Evolutionary conservation across 2,329 filamentous ascomycete species (phyloP).

Genomic region (Plenodomus lindquistii): DNA sequence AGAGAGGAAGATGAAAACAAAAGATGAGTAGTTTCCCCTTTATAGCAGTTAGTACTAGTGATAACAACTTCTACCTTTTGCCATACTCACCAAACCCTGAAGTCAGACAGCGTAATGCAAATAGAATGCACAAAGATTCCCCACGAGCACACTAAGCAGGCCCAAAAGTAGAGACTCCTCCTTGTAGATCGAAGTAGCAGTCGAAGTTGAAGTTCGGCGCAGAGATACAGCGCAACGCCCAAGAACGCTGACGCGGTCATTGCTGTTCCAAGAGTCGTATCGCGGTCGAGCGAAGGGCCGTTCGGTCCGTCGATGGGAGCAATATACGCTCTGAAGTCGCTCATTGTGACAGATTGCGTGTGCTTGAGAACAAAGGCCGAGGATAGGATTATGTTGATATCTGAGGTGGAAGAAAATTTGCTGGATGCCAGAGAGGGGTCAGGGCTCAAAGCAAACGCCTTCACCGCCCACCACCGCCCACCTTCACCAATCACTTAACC

Average conservation of each 20-base stretch:
- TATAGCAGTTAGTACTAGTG: constrained; percentile 49
- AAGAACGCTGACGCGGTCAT: constrained; percentile 13
- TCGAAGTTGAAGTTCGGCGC: constrained; percentile 49
- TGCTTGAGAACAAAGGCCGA: no score
- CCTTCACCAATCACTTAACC: no score
- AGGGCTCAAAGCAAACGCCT: no score
- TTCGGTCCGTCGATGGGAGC: no score
- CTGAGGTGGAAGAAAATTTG: no score
- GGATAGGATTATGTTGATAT: no score
- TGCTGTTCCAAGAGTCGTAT: no score
- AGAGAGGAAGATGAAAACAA: constrained; percentile 55
- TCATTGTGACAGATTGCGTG: no score
- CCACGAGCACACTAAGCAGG: constrained; percentile 28
- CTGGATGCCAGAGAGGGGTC: no score
- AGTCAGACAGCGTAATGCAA: constrained; percentile 48
- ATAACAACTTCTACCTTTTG: constrained; percentile 47
- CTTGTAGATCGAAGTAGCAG: constrained; percentile 41
- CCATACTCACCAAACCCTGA: constrained; percentile 47
- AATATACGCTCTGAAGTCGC: no score
- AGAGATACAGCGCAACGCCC: constrained; percentile 40
- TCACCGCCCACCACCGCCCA: no score
- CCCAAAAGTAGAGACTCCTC: constrained; percentile 55
- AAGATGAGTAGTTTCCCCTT: constrained; percentile 39
- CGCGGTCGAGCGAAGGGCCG: no score
- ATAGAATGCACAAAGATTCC: constrained; percentile 45